Percentiles rank a stretch among this genome's conserved stretches.
phyloP scores from a whole-genome alignment of 495 filamentous ascomycete species.

The Pseudomonodictys pantanalensis region DNA sequence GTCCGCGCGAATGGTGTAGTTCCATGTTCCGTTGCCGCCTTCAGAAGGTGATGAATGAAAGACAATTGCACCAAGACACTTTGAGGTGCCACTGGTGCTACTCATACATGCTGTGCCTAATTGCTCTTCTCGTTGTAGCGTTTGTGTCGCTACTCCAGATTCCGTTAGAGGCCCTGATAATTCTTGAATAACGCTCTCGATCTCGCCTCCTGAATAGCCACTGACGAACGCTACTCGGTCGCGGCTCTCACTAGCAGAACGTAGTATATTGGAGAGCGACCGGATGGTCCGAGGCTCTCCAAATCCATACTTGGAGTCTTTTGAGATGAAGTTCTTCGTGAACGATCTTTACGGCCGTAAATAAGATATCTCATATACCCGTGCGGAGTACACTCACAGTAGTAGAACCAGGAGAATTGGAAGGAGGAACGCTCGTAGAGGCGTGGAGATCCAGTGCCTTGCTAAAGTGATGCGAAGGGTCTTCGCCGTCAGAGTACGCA shows the following conservation, averaged over 20 bases:
- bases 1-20: conserved; percentile 78
- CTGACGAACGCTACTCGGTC: conserved; percentile 74
- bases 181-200: conserved; percentile 66
- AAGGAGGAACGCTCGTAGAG: conserved; percentile 65
- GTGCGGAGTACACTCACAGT: neutral
- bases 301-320: conserved; percentile 58
- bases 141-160: conserved; percentile 55
- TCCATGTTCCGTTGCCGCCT: conserved; percentile 67
- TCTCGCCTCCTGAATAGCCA: conserved; percentile 65
- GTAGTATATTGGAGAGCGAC: conserved; percentile 58
- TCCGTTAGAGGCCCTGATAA: conserved; percentile 51
- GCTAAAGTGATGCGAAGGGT: conserved; percentile 66
- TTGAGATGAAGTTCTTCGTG: conserved; percentile 44
- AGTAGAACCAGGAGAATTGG: conserved; percentile 61
- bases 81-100: conserved; percentile 64
- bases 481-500: conserved; percentile 69
- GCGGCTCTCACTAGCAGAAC: conserved; percentile 44
- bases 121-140: conserved; percentile 52
- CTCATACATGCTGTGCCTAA: conserved; percentile 62
- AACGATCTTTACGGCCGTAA: conserved; percentile 31
- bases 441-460: conserved; percentile 61
- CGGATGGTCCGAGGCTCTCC: conserved; percentile 54
- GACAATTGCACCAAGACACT: conserved; percentile 70
- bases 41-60: conserved; percentile 71
- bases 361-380: neutral